These are phyloP conservation scores for Apophysomyces sp. DNA, from an alignment of 371 early-diverging fungal genomes.

Conservation along the genomic window DNA sequence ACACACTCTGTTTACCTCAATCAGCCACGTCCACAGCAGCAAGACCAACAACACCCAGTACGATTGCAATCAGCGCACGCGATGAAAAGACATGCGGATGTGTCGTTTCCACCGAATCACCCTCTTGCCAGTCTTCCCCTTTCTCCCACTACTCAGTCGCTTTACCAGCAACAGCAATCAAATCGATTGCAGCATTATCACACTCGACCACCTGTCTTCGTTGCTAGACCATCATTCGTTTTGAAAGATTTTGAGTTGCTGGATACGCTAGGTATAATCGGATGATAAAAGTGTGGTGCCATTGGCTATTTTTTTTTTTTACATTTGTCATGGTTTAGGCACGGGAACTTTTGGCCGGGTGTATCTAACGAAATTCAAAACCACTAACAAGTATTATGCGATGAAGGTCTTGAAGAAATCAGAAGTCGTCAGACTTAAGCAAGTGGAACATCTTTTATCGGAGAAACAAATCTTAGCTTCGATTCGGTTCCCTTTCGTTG, in stretches of 20 bases:
- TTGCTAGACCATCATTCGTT: conserved; percentile 14
- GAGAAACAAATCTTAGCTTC: conserved; percentile 92
- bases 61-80: conserved; percentile 14
- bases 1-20: neutral
- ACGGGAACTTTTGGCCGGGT: conserved; percentile 92
- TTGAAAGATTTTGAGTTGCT: conserved; percentile 19
- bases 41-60: conserved; percentile 1
- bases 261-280: conserved; percentile 18
- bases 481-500: conserved; percentile 92
- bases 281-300: neutral
- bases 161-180: conserved; percentile 15
- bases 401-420: conserved; percentile 94
- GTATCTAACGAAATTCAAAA: conserved; percentile 69
- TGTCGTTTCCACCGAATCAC: conserved; percentile 19
- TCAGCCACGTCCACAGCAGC: conserved; percentile 1
- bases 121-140: conserved; percentile 15
- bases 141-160: conserved; percentile 1
- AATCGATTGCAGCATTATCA: conserved; percentile 15
- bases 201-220: conserved; percentile 18
- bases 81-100: conserved; percentile 9
- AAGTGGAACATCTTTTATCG: conserved; percentile 95
- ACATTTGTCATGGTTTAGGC: conserved; percentile 15
- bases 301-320: neutral
- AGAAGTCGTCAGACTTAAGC: conserved; percentile 90
- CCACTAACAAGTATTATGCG: conserved; percentile 77